Base-by-base conservation (phyloP, 495 filamentous ascomycete genomes). In the Chaetomium fimeti region DNA sequence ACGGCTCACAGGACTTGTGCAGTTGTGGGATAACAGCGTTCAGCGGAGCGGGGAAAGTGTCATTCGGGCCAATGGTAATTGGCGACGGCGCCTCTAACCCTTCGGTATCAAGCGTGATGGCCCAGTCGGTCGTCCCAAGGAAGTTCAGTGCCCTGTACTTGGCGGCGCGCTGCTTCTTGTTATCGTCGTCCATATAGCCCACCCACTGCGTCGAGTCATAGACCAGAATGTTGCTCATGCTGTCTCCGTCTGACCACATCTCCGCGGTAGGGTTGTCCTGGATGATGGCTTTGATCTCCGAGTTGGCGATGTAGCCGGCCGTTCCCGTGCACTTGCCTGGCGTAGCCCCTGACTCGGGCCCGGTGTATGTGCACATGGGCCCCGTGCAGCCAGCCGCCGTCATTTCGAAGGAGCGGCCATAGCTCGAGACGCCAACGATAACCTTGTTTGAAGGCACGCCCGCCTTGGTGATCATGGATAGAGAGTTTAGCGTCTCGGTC, bases 401-500 rank as follows among this genome's bases (percentile, higher is more conserved):
- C 66, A 72, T 81, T 7, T 57, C 18, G 71, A 80, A 80, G 4
- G 66, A 70, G 2, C 78, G 71, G 0, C 78, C 75, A 60, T 81
- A 82, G 56, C 72, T 75, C 12, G 71, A 5, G 1, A 75, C 63
- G 16, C 81, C 77, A n/a, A 80, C 74, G 1, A 77, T 9, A 27
- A 84, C 55, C 64, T 77, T 80, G 45, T 71, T 74, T 0, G 68
- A 45, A 0, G 74, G 75, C 1, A 81, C 78, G 18, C 81, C 80
- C 0, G 80, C 80, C 62, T 84, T 84, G 42, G 82, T 83, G 18
- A 83, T 58, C 76, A 83, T 82, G 12, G 72, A 53, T 0, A 84
- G 68, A 0, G 75, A 69, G n/a, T 69, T 40, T 25, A 57, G 38
- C 0, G 77, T 81, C 68, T 81, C 78, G 3, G 79, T 82, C n/a